phyloP scores from a whole-genome alignment of 2,329 filamentous ascomycete genomes.

The Colletotrichum sp. region DNA sequence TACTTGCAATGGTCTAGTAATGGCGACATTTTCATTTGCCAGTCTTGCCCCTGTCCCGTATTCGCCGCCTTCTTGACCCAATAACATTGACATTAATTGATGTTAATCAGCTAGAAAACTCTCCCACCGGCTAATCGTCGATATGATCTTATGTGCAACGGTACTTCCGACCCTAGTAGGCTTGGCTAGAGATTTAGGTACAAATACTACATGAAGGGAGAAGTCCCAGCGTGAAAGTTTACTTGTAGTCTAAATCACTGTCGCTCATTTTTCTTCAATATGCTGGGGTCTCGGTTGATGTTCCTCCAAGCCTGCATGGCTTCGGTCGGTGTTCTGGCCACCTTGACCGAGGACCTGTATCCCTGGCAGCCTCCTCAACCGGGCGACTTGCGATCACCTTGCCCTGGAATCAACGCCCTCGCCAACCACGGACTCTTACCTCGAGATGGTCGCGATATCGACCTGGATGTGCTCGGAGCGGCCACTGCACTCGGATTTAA shows the following conservation, averaged over 20 bases:
- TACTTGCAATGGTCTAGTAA: not conserved
- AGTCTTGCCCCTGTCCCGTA: not conserved
- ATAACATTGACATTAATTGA: not conserved
- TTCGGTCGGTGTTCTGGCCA: not conserved
- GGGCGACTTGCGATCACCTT: constrained; percentile 20
- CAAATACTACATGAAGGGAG: not conserved
- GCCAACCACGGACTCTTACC: constrained; percentile 25
- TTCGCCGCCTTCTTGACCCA: not conserved
- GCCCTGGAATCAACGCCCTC: constrained; percentile 26
- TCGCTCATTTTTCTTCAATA: not conserved
- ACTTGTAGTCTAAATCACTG: not conserved
- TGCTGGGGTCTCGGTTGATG: not conserved
- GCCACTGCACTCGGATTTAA: constrained; percentile 11
- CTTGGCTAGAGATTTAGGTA: not conserved
- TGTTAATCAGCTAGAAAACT: not conserved
- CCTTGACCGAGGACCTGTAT: not conserved
- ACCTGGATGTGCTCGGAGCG: not conserved
- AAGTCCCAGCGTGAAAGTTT: not conserved
- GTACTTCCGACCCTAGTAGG: not conserved
- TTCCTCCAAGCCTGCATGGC: not conserved
- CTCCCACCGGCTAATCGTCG: not conserved
- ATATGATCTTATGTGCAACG: not conserved
- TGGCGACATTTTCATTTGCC: not conserved
- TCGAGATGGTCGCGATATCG: constrained; percentile 7
- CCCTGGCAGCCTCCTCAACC: not conserved